These are phyloP conservation scores for Rugonectria rugulosa DNA, from an alignment of 2,329 filamentous ascomycete genomes.

Conservation along the genomic window DNA sequence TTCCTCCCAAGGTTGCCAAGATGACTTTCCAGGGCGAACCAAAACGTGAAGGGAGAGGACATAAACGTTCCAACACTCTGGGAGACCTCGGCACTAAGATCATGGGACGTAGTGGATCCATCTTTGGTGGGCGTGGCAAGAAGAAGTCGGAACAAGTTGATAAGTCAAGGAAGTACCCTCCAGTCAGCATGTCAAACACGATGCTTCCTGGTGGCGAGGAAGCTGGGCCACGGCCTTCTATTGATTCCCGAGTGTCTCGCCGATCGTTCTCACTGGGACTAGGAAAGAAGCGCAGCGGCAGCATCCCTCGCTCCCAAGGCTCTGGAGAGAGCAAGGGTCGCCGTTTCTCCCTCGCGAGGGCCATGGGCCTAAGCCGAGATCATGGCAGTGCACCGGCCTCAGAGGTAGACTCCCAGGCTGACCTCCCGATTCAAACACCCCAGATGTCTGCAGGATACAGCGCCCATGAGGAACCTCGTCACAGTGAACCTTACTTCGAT, in stretches of 20 bases:
- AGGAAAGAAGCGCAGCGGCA: constrained; percentile 75
- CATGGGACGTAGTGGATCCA: constrained; percentile 82
- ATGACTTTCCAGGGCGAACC: constrained; percentile 63
- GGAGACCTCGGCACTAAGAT: constrained; percentile 84
- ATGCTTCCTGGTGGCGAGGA: constrained; percentile 67
- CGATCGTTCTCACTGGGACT: constrained; percentile 75
- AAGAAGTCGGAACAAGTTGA: constrained; percentile 62
- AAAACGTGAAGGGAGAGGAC: constrained; percentile 61
- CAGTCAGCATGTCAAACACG: constrained; percentile 85
- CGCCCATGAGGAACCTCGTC: constrained; percentile 45
- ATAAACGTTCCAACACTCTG: constrained; percentile 78
- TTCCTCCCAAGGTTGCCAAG: constrained; percentile 65
- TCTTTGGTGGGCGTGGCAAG: constrained; percentile 72
- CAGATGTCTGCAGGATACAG: constrained; percentile 44
- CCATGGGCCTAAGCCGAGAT: constrained; percentile 67
- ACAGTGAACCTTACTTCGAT: constrained; percentile 50
- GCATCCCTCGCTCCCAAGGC: constrained; percentile 64
- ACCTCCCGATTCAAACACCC: constrained; percentile 59
- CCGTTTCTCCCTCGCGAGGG: constrained; percentile 75
- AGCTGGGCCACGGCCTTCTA: constrained; percentile 63
- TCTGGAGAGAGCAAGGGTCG: constrained; percentile 65
- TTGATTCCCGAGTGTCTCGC: constrained; percentile 72
- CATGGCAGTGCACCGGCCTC: constrained; percentile 55
- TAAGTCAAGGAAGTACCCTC: constrained; percentile 79
- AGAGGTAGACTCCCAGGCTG: constrained; percentile 59